Base-by-base conservation (phyloP, 148 eudicot species). In the Beta vulgaris region DNA sequence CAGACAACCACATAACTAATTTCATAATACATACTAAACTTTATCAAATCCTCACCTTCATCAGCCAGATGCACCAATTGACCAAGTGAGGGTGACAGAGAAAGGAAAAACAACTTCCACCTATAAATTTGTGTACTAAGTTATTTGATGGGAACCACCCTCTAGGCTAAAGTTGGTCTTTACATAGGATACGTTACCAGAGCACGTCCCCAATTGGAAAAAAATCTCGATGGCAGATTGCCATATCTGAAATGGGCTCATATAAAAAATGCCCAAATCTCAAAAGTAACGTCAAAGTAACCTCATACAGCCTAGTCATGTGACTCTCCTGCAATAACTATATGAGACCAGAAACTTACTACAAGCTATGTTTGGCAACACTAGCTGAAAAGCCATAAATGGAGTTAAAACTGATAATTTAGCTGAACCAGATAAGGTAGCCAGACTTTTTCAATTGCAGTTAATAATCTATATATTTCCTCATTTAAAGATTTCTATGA, bases 31-130 rank as follows among this genome's bases (percentile, higher is more conserved):
- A 58, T 25, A 1, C 32, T 58, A 15, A 42, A 67, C 26, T 67
- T 57, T 39, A 43, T 44, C 36, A 19, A 36, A 12, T 34, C 44
- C 75, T 72, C 57, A 73, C 76, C 76, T 60, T 59, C 28, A 42
- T 37, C 26, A 29, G 53, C 36, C 26, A 60, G 21, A 73, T 59
- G 76, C 43, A 23, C 51, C 76, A 43, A 26, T 32, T 19, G 3
- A 40, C 26, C 19, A 39, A 54, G 16, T 36, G 42, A 73, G 55
- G 43, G 2, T 15, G 16, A 14, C 42, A 35, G 26, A 65, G 10
- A 43, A 13, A 16, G 48, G 48, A 64, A 9, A 39, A 67, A 16
- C 14, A 14, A 67, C 48, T 67, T 36, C 12, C 12, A 13, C 23
- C 32, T 39, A 34, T 16, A 62, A 0, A 7, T 37, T 21, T 21